phyloP scores from a whole-genome alignment of 345 rosid species.

The Salix viminalis region DNA sequence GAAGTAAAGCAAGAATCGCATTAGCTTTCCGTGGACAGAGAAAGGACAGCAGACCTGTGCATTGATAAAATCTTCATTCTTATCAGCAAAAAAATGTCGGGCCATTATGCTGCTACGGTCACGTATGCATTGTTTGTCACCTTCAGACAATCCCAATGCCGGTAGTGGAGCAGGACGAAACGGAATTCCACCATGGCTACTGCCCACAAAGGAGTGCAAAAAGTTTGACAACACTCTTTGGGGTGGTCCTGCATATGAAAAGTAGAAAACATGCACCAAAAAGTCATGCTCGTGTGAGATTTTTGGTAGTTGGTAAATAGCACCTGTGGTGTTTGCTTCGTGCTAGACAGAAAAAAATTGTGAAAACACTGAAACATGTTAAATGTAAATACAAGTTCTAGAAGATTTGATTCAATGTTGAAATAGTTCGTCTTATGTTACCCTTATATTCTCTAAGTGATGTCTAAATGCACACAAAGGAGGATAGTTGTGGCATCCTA shows the following conservation, averaged over 20 bases:
- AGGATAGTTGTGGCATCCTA: neutral
- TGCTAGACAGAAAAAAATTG: neutral
- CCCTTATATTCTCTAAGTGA: neutral
- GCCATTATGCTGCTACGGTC: constrained; percentile 99
- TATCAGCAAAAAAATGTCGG: constrained; percentile 84
- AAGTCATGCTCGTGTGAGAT: neutral
- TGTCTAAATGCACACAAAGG: too few relatives aligned
- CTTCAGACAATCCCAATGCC: constrained; percentile 71
- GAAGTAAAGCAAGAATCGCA: constrained; percentile 4
- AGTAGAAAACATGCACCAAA: neutral
- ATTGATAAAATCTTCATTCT: constrained; percentile 82
- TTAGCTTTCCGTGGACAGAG: neutral
- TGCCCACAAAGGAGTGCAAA: constrained; percentile 90
- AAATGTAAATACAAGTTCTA: neutral
- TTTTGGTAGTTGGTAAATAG: neutral
- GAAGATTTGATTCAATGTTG: neutral
- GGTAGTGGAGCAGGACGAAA: constrained; percentile 85
- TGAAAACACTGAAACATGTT: neutral
- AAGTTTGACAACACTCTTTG: constrained; percentile 80
- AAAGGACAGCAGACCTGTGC: constrained; percentile 56
- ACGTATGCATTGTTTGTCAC: constrained; percentile 97
- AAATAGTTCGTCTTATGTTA: neutral
- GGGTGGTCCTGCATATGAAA: constrained; percentile 69
- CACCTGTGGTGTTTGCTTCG: neutral
- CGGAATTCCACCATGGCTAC: constrained; percentile 79